Base-by-base conservation (phyloP, 768 basidiomycete genomes). In the Krasilnikovozyma curviuscula region DNA sequence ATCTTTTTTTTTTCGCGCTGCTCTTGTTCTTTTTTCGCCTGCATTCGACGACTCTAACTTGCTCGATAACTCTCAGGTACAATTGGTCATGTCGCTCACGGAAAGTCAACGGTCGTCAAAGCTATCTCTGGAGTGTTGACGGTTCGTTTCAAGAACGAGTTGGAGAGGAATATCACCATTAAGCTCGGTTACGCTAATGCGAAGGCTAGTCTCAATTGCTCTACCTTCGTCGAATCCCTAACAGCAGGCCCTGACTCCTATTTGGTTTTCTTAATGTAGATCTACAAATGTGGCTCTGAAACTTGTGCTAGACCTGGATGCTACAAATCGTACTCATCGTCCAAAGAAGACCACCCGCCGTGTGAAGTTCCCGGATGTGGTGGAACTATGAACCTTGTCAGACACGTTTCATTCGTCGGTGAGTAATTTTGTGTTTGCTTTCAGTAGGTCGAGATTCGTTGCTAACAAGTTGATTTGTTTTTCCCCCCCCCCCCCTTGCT, bases 111-210 rank as follows among this genome's bases (percentile, higher is more conserved):
- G 7, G 88, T 95, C 48, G 91, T 97, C 50, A 89, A 95, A 69
- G 93, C 93, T 27, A 97, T 98, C 63, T 95, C 91, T 9, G 89
- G 93, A 7, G 91, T 95, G 16, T 81, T 83, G 76, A 97, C 93
- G 16, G 93, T 97, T 40, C 76, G 91, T 58, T 97, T 98, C 68
- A 98, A 98, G 73, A 97, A 95, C 66, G 93, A 98, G 67, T 76
- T 97, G 48, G 93, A 97, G 52, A 73, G 91, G 54, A 98, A 98
- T 68, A 98, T 97, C 59, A 98, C 91, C 19, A 98, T 98, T 70
- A 95, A 98, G 70, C 75, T 98, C 40, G 93, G 93, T 52, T 98
- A 97, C 63, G 93, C 93, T 39, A 98, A 98, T 59, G 93, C 93
- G 35, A 98, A 97, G 69, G 88, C 89, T 55, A 56, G 77, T 66